A percentile compares a stretch with the other conserved stretches of the same genome.
Conservation (phyloP, 2,329 filamentous ascomycete genomes). For the Trematosphaeria pertusa region DNA sequence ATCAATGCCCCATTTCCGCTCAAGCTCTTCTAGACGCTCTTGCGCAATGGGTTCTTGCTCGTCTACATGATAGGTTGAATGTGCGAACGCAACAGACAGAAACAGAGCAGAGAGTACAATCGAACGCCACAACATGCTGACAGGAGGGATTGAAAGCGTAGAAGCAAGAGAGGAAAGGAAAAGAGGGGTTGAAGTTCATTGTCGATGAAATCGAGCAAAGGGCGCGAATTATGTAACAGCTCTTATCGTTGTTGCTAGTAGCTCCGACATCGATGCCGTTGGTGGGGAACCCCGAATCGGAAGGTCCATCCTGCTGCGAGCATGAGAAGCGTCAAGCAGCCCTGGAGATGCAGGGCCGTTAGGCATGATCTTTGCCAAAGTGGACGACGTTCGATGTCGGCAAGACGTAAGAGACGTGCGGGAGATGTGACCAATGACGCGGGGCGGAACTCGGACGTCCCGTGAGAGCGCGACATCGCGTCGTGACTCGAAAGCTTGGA, state of each 20-base stretch:
- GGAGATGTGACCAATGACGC: constrained; percentile 32
- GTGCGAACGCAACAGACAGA: constrained; percentile 27
- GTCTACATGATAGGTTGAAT: constrained; percentile 38
- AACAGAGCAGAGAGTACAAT: constrained; percentile 18
- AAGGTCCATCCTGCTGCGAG: constrained; percentile 22
- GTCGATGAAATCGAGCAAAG: constrained; percentile 16
- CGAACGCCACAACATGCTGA: constrained; percentile 29
- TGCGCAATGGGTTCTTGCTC: constrained; percentile 36
- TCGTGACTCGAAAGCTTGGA: constrained; percentile 17
- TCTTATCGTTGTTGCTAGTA: constrained; percentile 31
- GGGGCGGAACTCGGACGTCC: constrained; percentile 22
- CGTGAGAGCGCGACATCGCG: constrained; percentile 38
- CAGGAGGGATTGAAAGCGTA: not conserved
- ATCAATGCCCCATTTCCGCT: constrained; percentile 52
- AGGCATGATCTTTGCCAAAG: too few relatives aligned
- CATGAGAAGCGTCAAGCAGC: constrained; percentile 3
- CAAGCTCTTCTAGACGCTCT: constrained; percentile 39
- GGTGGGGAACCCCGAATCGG: constrained; percentile 29
- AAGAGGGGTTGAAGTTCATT: constrained; percentile 5
- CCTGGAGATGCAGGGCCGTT: too few relatives aligned
- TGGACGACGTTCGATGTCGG: too few relatives aligned
- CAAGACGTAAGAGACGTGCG: constrained; percentile 2
- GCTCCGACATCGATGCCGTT: constrained; percentile 21
- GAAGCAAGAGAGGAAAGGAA: not conserved
- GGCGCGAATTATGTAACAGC: constrained; percentile 40